phyloP scores from a whole-genome alignment of 345 rosid genomes.

The Brassica incana region DNA sequence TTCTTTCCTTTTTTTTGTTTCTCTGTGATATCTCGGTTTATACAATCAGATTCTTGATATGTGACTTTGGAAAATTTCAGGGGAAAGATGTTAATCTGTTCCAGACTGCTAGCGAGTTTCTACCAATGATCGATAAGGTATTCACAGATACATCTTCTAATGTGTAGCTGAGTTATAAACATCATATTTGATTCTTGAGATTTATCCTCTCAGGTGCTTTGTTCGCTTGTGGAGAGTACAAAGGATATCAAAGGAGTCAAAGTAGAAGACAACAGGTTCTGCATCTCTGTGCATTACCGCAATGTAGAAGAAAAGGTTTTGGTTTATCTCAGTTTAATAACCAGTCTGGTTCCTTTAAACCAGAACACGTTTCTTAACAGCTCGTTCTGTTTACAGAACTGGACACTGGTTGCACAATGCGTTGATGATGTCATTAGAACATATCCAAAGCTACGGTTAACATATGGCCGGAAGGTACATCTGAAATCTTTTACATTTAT shows the following conservation, averaged over 20 bases:
- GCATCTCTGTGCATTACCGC: constrained; percentile 93
- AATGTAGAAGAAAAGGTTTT: constrained; percentile 72
- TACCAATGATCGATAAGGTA: constrained; percentile 71
- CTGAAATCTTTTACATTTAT: background rate
- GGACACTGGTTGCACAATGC: constrained; percentile 57
- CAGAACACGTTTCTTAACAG: background rate
- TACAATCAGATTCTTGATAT: constrained; percentile 22
- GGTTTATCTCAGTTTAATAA: background rate
- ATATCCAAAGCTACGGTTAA: constrained; percentile 59
- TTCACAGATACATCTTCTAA: background rate
- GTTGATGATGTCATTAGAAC: constrained; percentile 54
- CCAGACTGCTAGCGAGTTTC: constrained; percentile 79
- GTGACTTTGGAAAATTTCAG: constrained; percentile 28
- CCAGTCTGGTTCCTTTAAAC: background rate
- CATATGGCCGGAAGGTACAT: constrained; percentile 76
- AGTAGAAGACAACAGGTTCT: constrained; percentile 89
- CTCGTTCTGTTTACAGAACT: constrained; percentile 44
- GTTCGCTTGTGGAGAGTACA: constrained; percentile 61
- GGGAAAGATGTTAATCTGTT: constrained; percentile 70
- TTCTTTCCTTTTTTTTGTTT: background rate
- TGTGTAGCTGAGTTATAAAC: background rate
- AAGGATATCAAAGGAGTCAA: constrained; percentile 67
- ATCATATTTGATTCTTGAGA: background rate
- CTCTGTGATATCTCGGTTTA: background rate
- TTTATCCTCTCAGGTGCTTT: constrained; percentile 51